Evolutionary conservation across 495 filamentous ascomycete species (phyloP), one percentile per base, ranked within the genome.

Genomic region (Lasiosphaeriaceae sp.): DNA sequence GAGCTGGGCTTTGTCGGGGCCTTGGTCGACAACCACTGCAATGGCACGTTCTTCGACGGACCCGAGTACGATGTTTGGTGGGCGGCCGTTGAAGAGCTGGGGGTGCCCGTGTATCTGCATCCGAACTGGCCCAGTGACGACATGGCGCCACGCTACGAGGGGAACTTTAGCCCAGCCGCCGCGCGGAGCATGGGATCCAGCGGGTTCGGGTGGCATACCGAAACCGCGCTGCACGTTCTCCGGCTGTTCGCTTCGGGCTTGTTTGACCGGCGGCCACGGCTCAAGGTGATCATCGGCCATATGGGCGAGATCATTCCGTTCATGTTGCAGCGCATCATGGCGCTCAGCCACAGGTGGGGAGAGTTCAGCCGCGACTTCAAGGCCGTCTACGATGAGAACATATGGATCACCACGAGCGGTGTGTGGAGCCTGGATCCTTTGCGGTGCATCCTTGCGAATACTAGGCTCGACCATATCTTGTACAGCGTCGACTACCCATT

Each of bases 251-350:
- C 64, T 0, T 66, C 65, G 2, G 72, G 70, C 19, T 23, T 73
- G 9, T 88, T 84, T 57, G 77, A 82, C 61, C 66, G 71, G 3
- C 77, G 72, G 50, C 80, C 85, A 0, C 73, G 73, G 22, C 66
- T 87, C 34, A 83, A 87, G 62, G 70, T 88, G 26, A 78, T 88
- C 51, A 66, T 88, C n/a, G 84, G 85, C 2, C 86, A 89, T 64
- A 72, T 86, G 62, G 86, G 86, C 8, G 84, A 89, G 68, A 76
- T 81, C 55, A 68, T 87, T 17, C 85, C 85, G 0, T 86, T 85
- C 58, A 82, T 86, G 66, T 70, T 88, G 56, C 81, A 81, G 66
- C 76, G 85, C 11, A 81, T 84, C 41, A 69, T 78, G 47, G 73
- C 77, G 55, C 77, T 79, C 74, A 77, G 77, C 21, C 70, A 77